phyloP scores from a whole-genome alignment of 192 early-diverging fungal genomes.

The Coemansia sp. region DNA sequence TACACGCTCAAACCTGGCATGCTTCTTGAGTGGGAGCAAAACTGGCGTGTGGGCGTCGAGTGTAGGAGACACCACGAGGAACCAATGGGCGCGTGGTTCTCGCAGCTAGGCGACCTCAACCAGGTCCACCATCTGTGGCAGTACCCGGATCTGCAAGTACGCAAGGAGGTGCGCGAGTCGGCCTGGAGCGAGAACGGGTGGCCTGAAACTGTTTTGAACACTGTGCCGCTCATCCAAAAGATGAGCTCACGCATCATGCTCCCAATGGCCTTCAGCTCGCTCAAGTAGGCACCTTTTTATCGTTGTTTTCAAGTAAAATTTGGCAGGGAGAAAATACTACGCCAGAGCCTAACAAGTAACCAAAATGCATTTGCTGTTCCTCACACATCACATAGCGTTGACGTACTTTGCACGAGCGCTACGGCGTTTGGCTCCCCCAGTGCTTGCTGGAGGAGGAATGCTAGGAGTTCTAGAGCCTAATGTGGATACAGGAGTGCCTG shows the following conservation, averaged over 20 bases:
- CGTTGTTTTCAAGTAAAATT: too few relatives aligned
- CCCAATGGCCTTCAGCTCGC: constrained; percentile 74
- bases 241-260: constrained; percentile 82
- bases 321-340: background rate
- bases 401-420: constrained; percentile 56
- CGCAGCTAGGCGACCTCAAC: constrained; percentile 84
- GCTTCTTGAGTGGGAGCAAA: constrained; percentile 89
- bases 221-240: constrained; percentile 74
- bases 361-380: background rate
- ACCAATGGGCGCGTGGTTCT: constrained; percentile 96
- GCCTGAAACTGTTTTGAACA: constrained; percentile 89
- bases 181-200: constrained; percentile 95
- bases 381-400: constrained; percentile 45
- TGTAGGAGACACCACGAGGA: constrained; percentile 84
- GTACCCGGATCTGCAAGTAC: constrained; percentile 83
- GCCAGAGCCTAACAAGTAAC: background rate
- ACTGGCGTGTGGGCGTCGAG: constrained; percentile 87
- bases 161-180: constrained; percentile 86
- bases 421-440: constrained; percentile 30
- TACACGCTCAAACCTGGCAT: constrained; percentile 86
- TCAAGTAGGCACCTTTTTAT: too few relatives aligned
- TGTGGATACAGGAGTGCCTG: constrained; percentile 26
- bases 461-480: constrained; percentile 8
- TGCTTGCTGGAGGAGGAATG: constrained; percentile 8
- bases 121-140: constrained; percentile 92